phyloP scores from a whole-genome alignment of 768 basidiomycete species.

The Hericium alpestre region DNA sequence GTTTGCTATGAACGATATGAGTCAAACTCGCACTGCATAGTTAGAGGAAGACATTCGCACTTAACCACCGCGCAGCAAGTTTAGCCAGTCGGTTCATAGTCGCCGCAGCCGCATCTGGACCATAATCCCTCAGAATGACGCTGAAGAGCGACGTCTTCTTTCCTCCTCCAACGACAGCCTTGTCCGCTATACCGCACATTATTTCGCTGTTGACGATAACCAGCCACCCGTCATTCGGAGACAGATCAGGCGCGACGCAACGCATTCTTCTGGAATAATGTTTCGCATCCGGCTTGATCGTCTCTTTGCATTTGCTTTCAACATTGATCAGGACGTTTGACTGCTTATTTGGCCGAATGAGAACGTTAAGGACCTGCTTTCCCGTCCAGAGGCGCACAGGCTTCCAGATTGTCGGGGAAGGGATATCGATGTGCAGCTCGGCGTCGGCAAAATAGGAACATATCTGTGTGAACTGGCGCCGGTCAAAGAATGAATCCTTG shows the following conservation, averaged over 20 bases:
- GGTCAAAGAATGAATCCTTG: constrained; percentile 86
- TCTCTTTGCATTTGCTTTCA: constrained; percentile 89
- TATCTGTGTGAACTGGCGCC: constrained; percentile 94
- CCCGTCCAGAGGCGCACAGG: constrained; percentile 93
- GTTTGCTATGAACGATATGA: constrained; percentile 51
- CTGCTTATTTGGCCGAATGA: constrained; percentile 89
- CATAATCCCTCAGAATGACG: constrained; percentile 94
- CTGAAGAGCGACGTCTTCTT: constrained; percentile 99
- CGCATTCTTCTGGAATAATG: constrained; percentile 52
- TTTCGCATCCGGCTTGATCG: constrained; percentile 58
- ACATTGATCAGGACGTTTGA: constrained; percentile 86
- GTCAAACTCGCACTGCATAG: constrained; percentile 5
- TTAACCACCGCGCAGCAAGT: constrained; percentile 86
- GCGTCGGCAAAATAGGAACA: constrained; percentile 93
- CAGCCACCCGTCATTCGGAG: constrained; percentile 95
- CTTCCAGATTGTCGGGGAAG: constrained; percentile 90
- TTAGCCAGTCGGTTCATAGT: constrained; percentile 97
- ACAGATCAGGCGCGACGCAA: constrained; percentile 67
- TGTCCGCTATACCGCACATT: constrained; percentile 99
- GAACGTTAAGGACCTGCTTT: constrained; percentile 94
- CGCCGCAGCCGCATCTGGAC: constrained; percentile 82
- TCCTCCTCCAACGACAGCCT: constrained; percentile 92
- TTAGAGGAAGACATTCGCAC: constrained; percentile 27
- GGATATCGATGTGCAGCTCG: constrained; percentile 85
- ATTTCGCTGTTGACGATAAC: constrained; percentile 97